A percentile compares a stretch with the other conserved stretches of the same genome.
Conservation (phyloP, 1,284 basidiomycete species). For the Termitomyces sp. region DNA sequence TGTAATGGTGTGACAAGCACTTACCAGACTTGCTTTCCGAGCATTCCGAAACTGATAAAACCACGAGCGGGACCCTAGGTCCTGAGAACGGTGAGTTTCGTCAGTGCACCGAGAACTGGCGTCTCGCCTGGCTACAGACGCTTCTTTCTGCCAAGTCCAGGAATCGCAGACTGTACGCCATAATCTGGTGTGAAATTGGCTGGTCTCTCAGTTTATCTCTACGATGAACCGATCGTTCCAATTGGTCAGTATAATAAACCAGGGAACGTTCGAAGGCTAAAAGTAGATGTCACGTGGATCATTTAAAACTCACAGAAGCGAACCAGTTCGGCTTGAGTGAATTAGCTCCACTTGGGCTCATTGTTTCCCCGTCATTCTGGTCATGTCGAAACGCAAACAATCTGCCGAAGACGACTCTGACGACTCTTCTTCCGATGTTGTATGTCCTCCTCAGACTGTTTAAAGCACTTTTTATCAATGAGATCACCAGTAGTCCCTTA, state of each 20-base stretch:
- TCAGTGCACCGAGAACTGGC: not conserved
- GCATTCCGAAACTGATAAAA: not conserved
- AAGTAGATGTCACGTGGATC: not conserved
- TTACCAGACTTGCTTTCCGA: not conserved
- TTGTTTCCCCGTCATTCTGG: not conserved
- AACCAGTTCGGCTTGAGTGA: not conserved
- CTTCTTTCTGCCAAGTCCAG: not conserved
- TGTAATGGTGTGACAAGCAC: not conserved
- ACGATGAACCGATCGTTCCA: not conserved
- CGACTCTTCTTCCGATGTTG: constrained; percentile 26
- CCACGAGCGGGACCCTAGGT: not conserved
- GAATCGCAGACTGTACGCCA: not conserved
- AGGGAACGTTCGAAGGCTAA: not conserved
- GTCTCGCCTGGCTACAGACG: no score
- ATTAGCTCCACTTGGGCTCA: not conserved
- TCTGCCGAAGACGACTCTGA: constrained; percentile 21
- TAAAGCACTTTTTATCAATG: constrained; percentile 4
- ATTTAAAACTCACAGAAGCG: no score
- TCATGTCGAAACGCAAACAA: constrained; percentile 32
- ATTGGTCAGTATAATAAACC: not conserved
- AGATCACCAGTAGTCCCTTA: constrained; percentile 31
- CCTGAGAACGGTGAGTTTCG: not conserved
- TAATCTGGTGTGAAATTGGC: not conserved
- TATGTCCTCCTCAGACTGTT: constrained; percentile 16
- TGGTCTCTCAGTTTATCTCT: not conserved